Conservation (phyloP, 305 asterid species). For the Fraxinus sp. region DNA sequence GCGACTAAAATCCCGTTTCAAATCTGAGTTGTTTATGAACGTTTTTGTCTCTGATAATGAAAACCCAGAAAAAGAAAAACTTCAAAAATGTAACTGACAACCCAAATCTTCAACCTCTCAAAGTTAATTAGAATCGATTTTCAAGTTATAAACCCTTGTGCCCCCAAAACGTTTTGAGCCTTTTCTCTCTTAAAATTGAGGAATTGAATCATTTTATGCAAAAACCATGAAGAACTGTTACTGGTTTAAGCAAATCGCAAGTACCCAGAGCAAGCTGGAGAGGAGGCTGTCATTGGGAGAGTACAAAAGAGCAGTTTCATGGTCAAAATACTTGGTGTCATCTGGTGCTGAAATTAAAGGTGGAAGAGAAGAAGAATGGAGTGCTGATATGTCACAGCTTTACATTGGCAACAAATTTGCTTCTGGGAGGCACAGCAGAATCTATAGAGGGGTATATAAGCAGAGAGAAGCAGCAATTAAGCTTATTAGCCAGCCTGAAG, state of each 20-base stretch:
- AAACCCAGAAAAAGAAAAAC: not conserved
- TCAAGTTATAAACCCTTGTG: not conserved
- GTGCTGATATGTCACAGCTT: constrained; percentile 93
- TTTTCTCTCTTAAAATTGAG: not conserved
- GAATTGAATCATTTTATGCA: constrained; percentile 40
- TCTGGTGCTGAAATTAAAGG: constrained; percentile 78
- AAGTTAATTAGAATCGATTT: not conserved
- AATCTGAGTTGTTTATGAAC: not conserved
- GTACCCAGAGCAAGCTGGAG: constrained; percentile 73
- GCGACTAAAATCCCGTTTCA: not conserved
- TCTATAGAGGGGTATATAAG: constrained; percentile 85
- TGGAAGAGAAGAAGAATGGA: constrained; percentile 79
- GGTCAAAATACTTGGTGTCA: constrained; percentile 90
- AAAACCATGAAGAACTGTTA: constrained; percentile 57
- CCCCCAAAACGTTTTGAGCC: not conserved
- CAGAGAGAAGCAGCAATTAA: constrained; percentile 87
- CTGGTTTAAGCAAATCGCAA: constrained; percentile 75
- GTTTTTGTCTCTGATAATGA: not conserved
- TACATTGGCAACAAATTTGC: constrained; percentile 91
- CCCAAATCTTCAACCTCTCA: not conserved
- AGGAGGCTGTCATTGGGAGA: constrained; percentile 88
- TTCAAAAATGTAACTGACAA: not conserved
- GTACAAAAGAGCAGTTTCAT: constrained; percentile 81
- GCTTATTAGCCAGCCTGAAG: constrained; percentile 89
- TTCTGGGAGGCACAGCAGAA: constrained; percentile 86